These are phyloP conservation scores for Hypericum perforatum DNA, from an alignment of 345 rosid genomes.

Conservation along the genomic window DNA sequence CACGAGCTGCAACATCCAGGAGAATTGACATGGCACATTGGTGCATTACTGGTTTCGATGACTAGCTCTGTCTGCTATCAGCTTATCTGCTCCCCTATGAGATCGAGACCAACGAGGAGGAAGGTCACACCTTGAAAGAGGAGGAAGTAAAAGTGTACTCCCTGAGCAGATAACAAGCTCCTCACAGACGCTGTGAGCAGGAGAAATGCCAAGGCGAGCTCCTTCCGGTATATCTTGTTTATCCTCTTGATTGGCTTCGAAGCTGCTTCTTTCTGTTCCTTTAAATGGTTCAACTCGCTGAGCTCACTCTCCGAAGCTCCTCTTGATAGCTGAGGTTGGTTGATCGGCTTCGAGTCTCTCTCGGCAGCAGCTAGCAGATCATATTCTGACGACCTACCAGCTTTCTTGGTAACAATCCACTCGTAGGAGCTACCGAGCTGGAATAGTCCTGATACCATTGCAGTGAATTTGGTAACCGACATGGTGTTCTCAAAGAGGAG, in stretches of 20 bases:
- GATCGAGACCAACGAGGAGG: conserved; percentile 16
- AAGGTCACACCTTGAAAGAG: conserved; percentile 34
- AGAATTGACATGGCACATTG: not conserved
- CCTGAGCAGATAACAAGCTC: conserved; percentile 34
- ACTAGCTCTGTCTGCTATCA: not conserved
- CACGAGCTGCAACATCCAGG: conserved; percentile 9
- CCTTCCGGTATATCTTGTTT: conserved; percentile 71
- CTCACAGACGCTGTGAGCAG: conserved; percentile 56
- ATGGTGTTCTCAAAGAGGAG: conserved; percentile 83
- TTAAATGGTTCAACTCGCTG: conserved; percentile 40
- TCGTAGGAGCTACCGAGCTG: conserved; percentile 86
- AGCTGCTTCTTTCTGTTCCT: conserved; percentile 44
- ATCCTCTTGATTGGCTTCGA: conserved; percentile 38
- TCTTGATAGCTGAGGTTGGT: conserved; percentile 39
- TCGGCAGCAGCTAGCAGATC: conserved; percentile 64
- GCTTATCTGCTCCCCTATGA: conserved; percentile 7
- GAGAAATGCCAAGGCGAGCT: conserved; percentile 66
- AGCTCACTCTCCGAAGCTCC: conserved; percentile 73
- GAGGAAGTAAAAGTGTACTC: conserved; percentile 80
- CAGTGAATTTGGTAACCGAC: conserved; percentile 86
- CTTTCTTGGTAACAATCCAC: conserved; percentile 86
- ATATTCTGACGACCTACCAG: conserved; percentile 80
- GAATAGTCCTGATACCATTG: conserved; percentile 78
- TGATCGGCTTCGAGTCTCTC: conserved; percentile 38
- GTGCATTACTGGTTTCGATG: not conserved